A percentile compares a stretch with the other conserved stretches of the same genome.
Evolutionary conservation across 768 basidiomycete genomes (phyloP).

Genomic region (Clathrus columnatus): DNA sequence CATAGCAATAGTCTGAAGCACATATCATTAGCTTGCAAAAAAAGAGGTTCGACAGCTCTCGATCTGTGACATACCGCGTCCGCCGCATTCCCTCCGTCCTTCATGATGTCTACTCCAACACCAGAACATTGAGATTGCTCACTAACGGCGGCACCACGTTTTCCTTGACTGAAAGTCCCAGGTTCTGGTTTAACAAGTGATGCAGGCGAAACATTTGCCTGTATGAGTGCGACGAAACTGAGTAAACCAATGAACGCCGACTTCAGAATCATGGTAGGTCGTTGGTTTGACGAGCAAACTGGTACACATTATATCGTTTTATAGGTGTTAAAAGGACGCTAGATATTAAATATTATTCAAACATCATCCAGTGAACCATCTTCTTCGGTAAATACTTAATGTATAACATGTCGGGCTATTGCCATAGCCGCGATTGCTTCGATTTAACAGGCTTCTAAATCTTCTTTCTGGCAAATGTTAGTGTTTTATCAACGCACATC

Average conservation of each 20-base stretch:
- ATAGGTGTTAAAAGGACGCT: no score
- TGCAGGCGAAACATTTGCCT: background rate
- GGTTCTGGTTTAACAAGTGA: background rate
- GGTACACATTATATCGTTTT: no score
- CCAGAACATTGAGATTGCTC: conserved; percentile 29
- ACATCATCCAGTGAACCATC: no score
- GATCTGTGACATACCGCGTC: conserved; percentile 33
- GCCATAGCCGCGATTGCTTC: no score
- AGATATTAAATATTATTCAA: no score
- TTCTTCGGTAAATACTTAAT: no score
- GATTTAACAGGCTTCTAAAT: no score
- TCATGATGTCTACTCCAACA: conserved; percentile 34
- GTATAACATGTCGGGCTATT: no score
- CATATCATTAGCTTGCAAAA: background rate
- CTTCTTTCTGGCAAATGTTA: no score
- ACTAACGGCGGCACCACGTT: conserved; percentile 29
- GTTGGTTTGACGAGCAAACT: no score
- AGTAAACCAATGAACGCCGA: background rate
- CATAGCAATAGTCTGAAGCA: conserved; percentile 31
- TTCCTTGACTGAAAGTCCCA: conserved; percentile 9
- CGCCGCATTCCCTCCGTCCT: conserved; percentile 38
- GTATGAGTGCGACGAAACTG: background rate
- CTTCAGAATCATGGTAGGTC: background rate
- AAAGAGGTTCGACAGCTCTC: background rate
- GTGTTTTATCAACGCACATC: no score